These are phyloP conservation scores for Flaveria bidentis DNA, from an alignment of 129 eudicot species.

Conservation along the genomic window DNA sequence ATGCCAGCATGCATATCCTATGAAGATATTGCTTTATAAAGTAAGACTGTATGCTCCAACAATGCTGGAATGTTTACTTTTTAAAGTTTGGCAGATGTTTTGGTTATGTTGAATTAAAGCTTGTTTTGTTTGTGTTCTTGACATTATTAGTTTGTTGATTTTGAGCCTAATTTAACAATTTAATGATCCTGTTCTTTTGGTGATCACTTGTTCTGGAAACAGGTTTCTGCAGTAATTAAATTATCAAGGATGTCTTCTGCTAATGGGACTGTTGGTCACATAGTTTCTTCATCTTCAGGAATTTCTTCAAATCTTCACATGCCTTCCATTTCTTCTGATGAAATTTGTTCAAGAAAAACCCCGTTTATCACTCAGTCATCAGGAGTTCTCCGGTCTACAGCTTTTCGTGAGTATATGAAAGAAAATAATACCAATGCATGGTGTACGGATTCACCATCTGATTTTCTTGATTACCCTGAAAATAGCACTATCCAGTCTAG, in stretches of 20 bases:
- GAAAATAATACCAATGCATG: conserved; percentile 52
- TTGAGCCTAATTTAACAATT: not conserved
- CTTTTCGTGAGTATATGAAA: conserved; percentile 54
- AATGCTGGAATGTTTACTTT: not conserved
- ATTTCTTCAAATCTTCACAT: conserved; percentile 64
- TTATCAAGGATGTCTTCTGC: conserved; percentile 49
- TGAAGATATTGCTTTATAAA: not conserved
- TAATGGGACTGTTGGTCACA: conserved; percentile 70
- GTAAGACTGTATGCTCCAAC: not conserved
- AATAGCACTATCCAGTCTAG: conserved; percentile 37
- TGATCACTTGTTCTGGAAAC: conserved; percentile 5
- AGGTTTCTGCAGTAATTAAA: conserved; percentile 19
- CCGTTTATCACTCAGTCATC: conserved; percentile 57
- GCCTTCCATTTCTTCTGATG: conserved; percentile 38
- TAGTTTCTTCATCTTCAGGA: conserved; percentile 71
- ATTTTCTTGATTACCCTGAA: conserved; percentile 56
- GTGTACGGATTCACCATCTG: conserved; percentile 60
- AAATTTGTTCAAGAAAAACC: conserved; percentile 50
- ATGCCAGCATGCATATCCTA: not conserved
- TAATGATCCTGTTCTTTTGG: not conserved
- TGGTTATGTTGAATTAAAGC: not conserved
- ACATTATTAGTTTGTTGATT: no score
- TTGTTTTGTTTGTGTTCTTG: not conserved
- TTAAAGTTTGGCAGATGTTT: not conserved
- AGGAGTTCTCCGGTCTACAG: conserved; percentile 59